Evolutionary conservation across 1,284 basidiomycete species (phyloP).

Genomic region (Leccinum pachyderme): DNA sequence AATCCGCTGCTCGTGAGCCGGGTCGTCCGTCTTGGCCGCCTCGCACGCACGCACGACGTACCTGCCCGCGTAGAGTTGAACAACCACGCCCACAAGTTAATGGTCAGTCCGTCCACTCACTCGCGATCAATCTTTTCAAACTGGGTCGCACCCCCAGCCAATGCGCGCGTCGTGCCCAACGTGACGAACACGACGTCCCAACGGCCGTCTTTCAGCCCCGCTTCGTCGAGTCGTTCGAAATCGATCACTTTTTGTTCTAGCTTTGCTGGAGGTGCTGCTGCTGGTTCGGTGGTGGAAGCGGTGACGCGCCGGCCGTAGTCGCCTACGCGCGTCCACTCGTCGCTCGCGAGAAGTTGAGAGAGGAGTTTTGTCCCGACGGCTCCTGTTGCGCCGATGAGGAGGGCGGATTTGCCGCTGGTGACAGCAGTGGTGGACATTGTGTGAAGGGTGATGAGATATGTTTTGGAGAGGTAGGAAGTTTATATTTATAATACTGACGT

Average conservation of each 20-base stretch:
- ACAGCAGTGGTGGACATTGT: constrained; percentile 4
- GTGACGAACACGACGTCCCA: constrained; percentile 68
- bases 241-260: constrained; percentile 62
- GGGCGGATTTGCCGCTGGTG: constrained; percentile 41
- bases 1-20: constrained; percentile 49
- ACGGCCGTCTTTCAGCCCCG: constrained; percentile 48
- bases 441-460: not conserved
- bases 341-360: constrained; percentile 51
- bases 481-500: too few species aligned
- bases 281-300: constrained; percentile 19
- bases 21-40: constrained; percentile 52
- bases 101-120: constrained; percentile 36
- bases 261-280: constrained; percentile 34
- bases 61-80: constrained; percentile 32
- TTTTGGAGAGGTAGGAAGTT: not conserved
- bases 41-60: constrained; percentile 72
- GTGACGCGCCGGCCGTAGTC: constrained; percentile 67
- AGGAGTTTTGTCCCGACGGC: constrained; percentile 57
- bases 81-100: too few species aligned
- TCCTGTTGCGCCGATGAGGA: constrained; percentile 68
- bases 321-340: constrained; percentile 53
- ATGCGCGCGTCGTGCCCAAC: constrained; percentile 59
- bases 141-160: constrained; percentile 59
- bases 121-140: constrained; percentile 78
- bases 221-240: constrained; percentile 60